Evolutionary conservation across 2,329 filamentous ascomycete species (phyloP), one percentile per base, ranked within the genome.

Genomic region (Calonectria pteridis): DNA sequence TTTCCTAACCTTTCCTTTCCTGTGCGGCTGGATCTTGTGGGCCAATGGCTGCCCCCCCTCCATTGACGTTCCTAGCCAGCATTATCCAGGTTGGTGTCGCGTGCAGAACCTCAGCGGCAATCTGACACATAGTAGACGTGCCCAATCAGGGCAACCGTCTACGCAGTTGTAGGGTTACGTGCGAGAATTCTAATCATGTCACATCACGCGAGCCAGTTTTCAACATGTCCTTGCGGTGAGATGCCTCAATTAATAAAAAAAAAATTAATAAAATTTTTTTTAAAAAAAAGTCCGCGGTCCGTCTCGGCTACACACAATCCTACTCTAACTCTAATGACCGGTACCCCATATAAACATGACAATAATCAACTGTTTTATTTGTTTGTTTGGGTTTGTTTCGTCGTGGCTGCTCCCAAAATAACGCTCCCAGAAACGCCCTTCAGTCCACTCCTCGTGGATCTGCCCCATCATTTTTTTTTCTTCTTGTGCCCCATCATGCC

Each of bases 131-230:
- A 62, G 28, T 29, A 35, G 31, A 51, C 37, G 18, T 46, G 33
- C 46, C 43, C 64, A 62, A 68, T 59, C 43, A 67, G 35, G 20
- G 26, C 28, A 62, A 40, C 23, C 37, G 53, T 58, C 43, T 33
- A 50, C 26, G 28, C 28, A 16, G 23, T 35, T 35, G 28, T 40
- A 13, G 31, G 31, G 51, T 31, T 28, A 29, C 23, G 37, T n/a
- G 59, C 50, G 66, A 58, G 37, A 67, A 70, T 70, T 69, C 28
- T 35, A 51, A 33, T 33, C 51, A 58, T 65, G 66, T n/a, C 46
- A 67, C 71, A 71, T 72, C 70, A 79, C 76, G 73, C 55, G 72
- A 74, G 73, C 76, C 33, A 35, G 28, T 49, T 67, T 31, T 58
- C 58, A 53, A 31, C 51, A 43, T 67, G 40, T 51, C 53, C 64